These are phyloP conservation scores for Pseudogymnoascus sp. DNA, from an alignment of 2,329 filamentous ascomycete genomes.

Conservation along the genomic window DNA sequence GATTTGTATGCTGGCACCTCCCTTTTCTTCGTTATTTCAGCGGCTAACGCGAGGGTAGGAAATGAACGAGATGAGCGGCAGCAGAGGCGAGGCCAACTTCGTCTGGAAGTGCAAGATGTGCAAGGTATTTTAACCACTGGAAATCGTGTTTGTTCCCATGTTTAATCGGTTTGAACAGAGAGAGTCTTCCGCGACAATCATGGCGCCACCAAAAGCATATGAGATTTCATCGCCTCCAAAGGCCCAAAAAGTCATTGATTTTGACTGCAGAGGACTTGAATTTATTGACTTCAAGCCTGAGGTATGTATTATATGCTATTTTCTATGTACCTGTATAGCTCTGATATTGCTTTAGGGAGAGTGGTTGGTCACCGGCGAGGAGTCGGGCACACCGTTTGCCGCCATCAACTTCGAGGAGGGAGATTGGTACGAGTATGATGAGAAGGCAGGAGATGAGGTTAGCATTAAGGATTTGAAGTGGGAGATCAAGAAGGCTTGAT, in stretches of 20 bases:
- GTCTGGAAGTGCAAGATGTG: conserved; percentile 99
- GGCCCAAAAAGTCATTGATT: conserved; percentile 71
- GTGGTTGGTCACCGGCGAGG: conserved; percentile 76
- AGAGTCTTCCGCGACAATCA: conserved; percentile 81
- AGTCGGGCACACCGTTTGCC: conserved; percentile 75
- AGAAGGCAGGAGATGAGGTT: conserved; percentile 86
- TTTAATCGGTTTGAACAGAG: conserved; percentile 41
- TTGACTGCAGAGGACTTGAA: conserved; percentile 91
- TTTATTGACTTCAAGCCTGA: conserved; percentile 88
- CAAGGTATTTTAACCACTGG: conserved; percentile 54
- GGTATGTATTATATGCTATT: conserved; percentile 41
- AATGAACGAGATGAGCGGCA: conserved; percentile 82
- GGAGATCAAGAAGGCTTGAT: conserved; percentile 52
- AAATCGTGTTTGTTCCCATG: conserved; percentile 1
- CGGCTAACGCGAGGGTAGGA: conserved; percentile 49
- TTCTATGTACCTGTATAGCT: neutral
- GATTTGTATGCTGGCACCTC: conserved; percentile 57
- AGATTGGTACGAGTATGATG: conserved; percentile 98
- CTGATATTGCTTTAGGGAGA: conserved; percentile 56
- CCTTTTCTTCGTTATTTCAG: conserved; percentile 11
- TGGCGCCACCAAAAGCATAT: conserved; percentile 65
- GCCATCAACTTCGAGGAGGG: conserved; percentile 77
- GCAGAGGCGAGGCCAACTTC: conserved; percentile 93
- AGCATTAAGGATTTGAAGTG: conserved; percentile 85
- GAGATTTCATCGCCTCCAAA: conserved; percentile 65